phyloP scores from a whole-genome alignment of 768 basidiomycete species.

The Agrocybe pediades region DNA sequence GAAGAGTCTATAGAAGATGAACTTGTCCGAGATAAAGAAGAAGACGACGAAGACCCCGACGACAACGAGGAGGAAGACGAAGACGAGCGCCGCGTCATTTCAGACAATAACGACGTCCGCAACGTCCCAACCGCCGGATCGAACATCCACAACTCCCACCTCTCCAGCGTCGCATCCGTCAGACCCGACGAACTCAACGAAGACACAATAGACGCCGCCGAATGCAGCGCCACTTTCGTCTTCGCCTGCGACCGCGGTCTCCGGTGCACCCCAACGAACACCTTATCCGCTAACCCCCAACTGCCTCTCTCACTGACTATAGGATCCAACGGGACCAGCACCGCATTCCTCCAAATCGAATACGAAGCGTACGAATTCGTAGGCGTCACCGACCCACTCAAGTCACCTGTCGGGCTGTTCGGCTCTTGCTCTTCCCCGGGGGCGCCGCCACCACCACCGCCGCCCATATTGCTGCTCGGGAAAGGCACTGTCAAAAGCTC shows the following conservation, averaged over 20 bases:
- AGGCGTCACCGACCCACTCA: slow-evolving; percentile 38
- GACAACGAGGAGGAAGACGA: slow-evolving; percentile 22
- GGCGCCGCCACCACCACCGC: no score
- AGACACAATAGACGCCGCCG: neutral
- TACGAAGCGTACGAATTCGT: slow-evolving; percentile 28
- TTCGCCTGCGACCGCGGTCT: slow-evolving; percentile 49
- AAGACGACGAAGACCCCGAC: slow-evolving; percentile 8
- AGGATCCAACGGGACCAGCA: slow-evolving; percentile 54
- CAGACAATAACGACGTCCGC: slow-evolving; percentile 52
- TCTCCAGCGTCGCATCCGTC: slow-evolving; percentile 64
- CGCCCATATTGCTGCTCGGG: slow-evolving; percentile 19
- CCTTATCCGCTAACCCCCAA: slow-evolving; percentile 67
- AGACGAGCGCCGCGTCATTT: slow-evolving; percentile 36
- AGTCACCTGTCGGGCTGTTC: slow-evolving; percentile 10
- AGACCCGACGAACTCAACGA: slow-evolving; percentile 42
- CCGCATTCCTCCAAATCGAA: slow-evolving; percentile 61
- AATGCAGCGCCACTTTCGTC: slow-evolving; percentile 15
- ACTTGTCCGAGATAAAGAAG: slow-evolving; percentile 22
- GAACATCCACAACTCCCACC: slow-evolving; percentile 86
- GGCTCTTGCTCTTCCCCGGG: slow-evolving; percentile 42
- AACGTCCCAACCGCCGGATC: slow-evolving; percentile 54
- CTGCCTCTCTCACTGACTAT: slow-evolving; percentile 72
- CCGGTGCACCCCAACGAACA: slow-evolving; percentile 70
- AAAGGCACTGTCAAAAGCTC: slow-evolving; percentile 50
- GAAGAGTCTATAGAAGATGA: slow-evolving; percentile 24